phyloP scores from a whole-genome alignment of 2,329 filamentous ascomycete species.

The Exophiala bonariae region DNA sequence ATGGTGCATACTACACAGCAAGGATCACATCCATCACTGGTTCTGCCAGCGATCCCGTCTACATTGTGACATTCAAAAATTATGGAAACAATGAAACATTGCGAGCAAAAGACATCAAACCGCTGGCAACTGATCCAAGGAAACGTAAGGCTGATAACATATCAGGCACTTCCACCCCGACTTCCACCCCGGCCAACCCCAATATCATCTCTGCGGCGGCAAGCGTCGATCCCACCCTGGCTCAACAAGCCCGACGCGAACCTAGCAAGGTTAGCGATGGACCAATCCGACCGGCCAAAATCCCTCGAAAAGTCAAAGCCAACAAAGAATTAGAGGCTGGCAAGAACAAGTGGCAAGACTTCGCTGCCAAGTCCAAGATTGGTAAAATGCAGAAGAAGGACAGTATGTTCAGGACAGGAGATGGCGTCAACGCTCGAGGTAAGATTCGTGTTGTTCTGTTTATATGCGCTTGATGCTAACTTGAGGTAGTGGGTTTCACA shows the following conservation, averaged over 20 bases:
- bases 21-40: constrained; percentile 93
- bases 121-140: constrained; percentile 68
- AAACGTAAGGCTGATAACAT: constrained; percentile 84
- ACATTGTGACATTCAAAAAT: constrained; percentile 91
- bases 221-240: constrained; percentile 64
- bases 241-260: constrained; percentile 64
- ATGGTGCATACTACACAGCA: constrained; percentile 87
- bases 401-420: constrained; percentile 94
- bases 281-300: constrained; percentile 62
- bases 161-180: constrained; percentile 51
- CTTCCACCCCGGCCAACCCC: constrained; percentile 44
- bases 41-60: constrained; percentile 85
- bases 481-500: constrained; percentile 78
- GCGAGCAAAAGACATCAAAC: constrained; percentile 78
- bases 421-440: constrained; percentile 85
- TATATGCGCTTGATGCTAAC: constrained; percentile 33
- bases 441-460: constrained; percentile 34
- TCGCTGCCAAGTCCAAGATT: constrained; percentile 70
- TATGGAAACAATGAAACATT: constrained; percentile 80
- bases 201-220: constrained; percentile 67
- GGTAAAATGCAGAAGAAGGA: constrained; percentile 75
- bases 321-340: constrained; percentile 87
- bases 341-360: constrained; percentile 94
- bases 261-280: constrained; percentile 63
- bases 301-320: constrained; percentile 77